Evolutionary conservation across 2,329 filamentous ascomycete genomes (phyloP), one percentile per base, ranked within the genome.

Genomic region (Fusarium sp.): DNA sequence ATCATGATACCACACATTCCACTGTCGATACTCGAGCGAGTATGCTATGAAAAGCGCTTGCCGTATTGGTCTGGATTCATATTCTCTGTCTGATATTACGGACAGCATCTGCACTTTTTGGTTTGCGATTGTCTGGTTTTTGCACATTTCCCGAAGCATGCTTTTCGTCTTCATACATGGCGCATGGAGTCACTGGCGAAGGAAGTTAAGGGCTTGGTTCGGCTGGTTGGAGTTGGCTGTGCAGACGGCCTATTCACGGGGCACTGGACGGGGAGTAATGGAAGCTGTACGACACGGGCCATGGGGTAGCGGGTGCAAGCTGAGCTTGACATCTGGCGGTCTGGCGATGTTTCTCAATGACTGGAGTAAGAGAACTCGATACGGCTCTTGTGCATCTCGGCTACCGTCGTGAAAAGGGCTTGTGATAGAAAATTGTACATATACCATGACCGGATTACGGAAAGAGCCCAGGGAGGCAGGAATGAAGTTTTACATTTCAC

Each of bases 171-270:
- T 83, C 78, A 80, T 78, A 81, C 79, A 81, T 71, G 82, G 83
- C 82, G 83, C 81, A 82, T 75, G 82, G 82, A 83, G 83, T 84
- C 78, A 76, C 72, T 76, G 81, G 81, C 77, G 79, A 79, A 80
- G 78, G 78, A 78, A 77, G 70, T 76, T 75, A 64, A 77, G 75
- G 80, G 77, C 75, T 80, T 79, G 81, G 80, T 81, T 81, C 79
- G 77, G 75, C 75, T 73, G 76, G 79, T 77, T 79, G 80, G 81
- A 81, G 81, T 82, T 81, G 80, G 79, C 77, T 78, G 78, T 75
- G 69, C 59, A 73, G 73, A 67, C 74, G 72, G 71, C 68, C 75
- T 71, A 56, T 72, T 76, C 67, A 71, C 46, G 74, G 60, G 74
- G 66, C 60, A 67, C 49, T 64, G 67, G 77, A 68, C 66, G 65